phyloP scores from a whole-genome alignment of 345 rosid species.

The Salix brachista region DNA sequence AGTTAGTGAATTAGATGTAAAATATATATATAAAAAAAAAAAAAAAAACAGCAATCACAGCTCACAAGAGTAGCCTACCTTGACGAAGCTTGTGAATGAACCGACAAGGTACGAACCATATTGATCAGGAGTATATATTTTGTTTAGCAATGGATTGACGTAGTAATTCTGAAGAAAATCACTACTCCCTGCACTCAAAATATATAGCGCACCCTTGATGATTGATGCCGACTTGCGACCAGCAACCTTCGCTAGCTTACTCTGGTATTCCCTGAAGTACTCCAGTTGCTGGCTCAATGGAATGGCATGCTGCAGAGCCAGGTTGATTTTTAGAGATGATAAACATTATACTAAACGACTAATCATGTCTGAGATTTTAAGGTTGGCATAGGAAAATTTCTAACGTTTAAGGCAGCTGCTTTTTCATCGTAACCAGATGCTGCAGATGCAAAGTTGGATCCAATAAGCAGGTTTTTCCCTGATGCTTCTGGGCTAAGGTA shows the following conservation, averaged over 20 bases:
- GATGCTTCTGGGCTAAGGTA: slow-evolving; percentile 87
- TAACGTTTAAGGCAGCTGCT: slow-evolving; percentile 59
- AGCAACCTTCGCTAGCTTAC: slow-evolving; percentile 62
- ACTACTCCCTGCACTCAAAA: slow-evolving; percentile 81
- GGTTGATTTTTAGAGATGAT: background rate
- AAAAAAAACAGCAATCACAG: too few species aligned
- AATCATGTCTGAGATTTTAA: background rate
- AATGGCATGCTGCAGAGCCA: slow-evolving; percentile 65
- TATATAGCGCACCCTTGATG: slow-evolving; percentile 52
- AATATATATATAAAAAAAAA: too few species aligned
- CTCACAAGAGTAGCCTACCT: slow-evolving; percentile 28
- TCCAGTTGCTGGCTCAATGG: slow-evolving; percentile 66
- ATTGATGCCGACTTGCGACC: slow-evolving; percentile 49
- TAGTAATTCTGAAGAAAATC: slow-evolving; percentile 86
- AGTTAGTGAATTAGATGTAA: too few species aligned
- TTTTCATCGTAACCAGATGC: slow-evolving; percentile 84
- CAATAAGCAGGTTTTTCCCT: slow-evolving; percentile 85
- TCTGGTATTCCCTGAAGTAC: slow-evolving; percentile 74
- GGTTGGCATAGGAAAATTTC: background rate
- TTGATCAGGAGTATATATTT: slow-evolving; percentile 55
- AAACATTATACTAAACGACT: background rate
- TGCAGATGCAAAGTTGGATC: slow-evolving; percentile 92
- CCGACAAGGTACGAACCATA: slow-evolving; percentile 57
- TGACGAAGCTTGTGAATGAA: slow-evolving; percentile 50
- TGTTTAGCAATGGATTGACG: slow-evolving; percentile 65